Evolutionary conservation across 129 eudicot species (phyloP), one percentile per base, ranked within the genome.

Genomic region (Mikania micrantha): DNA sequence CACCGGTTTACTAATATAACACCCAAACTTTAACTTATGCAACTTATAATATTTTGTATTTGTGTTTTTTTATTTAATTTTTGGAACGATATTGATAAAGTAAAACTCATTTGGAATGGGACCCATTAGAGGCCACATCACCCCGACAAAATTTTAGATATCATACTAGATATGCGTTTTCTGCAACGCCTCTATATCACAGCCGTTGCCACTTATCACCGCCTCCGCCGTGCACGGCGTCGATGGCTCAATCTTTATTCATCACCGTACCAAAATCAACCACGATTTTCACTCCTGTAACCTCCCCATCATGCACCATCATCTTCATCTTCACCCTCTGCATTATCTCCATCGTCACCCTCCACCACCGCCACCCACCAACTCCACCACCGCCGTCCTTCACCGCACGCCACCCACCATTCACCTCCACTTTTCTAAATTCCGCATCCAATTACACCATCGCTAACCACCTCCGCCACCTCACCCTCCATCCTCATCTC

Each of bases 401-500:
- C 3, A 27, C 72, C 60, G 28, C 59, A 36, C 16, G 8, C 29
- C 70, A 66, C 21, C 45, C 78, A 58, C 75, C 60, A 0, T 69
- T 62, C 36, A 61, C 31, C 19, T 40, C 74, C 69, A 20, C 81
- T 19, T 91, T 88, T 64, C 82, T 91, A 36, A 76, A 81, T 31
- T 40, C 80, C 25, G 79, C 91, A 13, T 72, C 78, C 54, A 88
- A 91, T 76, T 69, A 60, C 78, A 91, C 96, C 60, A 36, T 91
- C 75, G 78, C 97, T 25, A 16, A 71, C 74, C 83, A 91, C 81
- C 97, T 88, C 82, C 88, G 77, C 84, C 79, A 76, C 76, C 94
- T 91, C 67, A 91, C 96, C 47, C 94, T 77, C 82, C 94, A 76
- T 69, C 96, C 97, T 73, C 97, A 91, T 67, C 82, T 91, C 76